A percentile compares a stretch with the other conserved stretches of the same genome.
phyloP scores from a whole-genome alignment of 23 red algal species.

The Gracilaria caudata region DNA sequence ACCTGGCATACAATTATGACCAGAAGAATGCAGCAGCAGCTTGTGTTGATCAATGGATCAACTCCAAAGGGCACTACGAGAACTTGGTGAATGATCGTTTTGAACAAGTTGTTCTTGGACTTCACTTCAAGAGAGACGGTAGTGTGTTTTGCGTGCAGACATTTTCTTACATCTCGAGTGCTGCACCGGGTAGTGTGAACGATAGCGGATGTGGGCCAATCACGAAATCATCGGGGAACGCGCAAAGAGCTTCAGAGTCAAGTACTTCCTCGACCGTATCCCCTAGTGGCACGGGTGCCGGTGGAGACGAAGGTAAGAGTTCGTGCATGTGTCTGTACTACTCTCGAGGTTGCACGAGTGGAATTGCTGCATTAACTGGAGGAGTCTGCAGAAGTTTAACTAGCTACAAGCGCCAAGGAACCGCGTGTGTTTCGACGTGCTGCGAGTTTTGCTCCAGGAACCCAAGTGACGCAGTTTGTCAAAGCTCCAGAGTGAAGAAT shows the following conservation, averaged over 20 bases:
- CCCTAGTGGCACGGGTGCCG: background rate
- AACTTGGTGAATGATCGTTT: slow-evolving; percentile 37
- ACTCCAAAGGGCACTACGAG: slow-evolving; percentile 24
- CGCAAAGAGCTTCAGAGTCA: background rate
- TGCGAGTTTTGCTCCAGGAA: background rate
- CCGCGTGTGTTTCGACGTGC: background rate
- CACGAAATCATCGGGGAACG: background rate
- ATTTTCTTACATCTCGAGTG: background rate
- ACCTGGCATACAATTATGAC: slow-evolving; percentile 45
- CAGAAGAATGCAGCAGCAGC: slow-evolving; percentile 9
- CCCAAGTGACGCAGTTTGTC: background rate
- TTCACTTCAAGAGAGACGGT: slow-evolving; percentile 15
- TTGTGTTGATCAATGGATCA: slow-evolving; percentile 44
- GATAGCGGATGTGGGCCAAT: background rate
- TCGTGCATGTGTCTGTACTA: slow-evolving; percentile 2
- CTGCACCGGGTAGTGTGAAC: slow-evolving; percentile 1
- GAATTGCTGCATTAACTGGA: background rate
- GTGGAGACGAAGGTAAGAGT: background rate
- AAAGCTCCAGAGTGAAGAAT: background rate
- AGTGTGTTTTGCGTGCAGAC: slow-evolving; percentile 47
- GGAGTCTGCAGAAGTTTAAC: background rate
- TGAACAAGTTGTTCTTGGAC: slow-evolving; percentile 41
- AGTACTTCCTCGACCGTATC: background rate
- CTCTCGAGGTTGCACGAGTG: background rate
- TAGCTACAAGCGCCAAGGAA: background rate